Evolutionary conservation across 2,329 filamentous ascomycete species (phyloP).

Genomic region (Ophiostoma piceae): DNA sequence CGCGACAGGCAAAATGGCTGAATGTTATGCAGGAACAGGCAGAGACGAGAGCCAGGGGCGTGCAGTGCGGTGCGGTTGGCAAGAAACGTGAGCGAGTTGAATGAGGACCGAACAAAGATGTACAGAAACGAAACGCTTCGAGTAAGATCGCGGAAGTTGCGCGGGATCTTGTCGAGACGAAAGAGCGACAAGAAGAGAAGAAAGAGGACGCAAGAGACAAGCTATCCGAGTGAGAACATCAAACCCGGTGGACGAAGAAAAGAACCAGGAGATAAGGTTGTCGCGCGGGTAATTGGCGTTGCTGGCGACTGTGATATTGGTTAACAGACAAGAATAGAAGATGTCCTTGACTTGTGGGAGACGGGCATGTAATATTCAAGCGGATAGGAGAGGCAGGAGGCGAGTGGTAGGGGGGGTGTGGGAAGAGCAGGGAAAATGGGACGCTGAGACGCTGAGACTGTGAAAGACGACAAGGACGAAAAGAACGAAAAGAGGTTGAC

Average conservation of each 20-base stretch:
- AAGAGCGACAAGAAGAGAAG: background rate
- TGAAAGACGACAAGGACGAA: slow-evolving; percentile 12
- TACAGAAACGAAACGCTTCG: background rate
- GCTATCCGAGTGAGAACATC: slow-evolving; percentile 21
- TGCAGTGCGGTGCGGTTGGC: background rate
- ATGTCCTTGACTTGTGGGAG: slow-evolving; percentile 14
- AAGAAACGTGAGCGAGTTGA: background rate
- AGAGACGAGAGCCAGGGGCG: slow-evolving; percentile 10
- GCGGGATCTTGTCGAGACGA: background rate
- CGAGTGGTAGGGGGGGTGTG: slow-evolving; percentile 3
- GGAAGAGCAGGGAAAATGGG: slow-evolving; percentile 10
- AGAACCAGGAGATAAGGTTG: slow-evolving; percentile 14
- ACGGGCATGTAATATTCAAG: slow-evolving; percentile 14
- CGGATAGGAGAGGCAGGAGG: slow-evolving; percentile 4
- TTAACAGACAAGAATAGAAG: slow-evolving; percentile 6
- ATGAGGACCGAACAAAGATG: background rate
- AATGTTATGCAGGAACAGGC: slow-evolving; percentile 6
- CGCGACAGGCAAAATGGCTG: slow-evolving; percentile 14
- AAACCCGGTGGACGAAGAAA: slow-evolving; percentile 17
- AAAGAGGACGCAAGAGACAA: background rate
- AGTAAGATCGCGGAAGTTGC: background rate
- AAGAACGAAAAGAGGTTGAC: slow-evolving; percentile 15
- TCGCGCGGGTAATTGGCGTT: slow-evolving; percentile 19
- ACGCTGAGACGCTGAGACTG: background rate
- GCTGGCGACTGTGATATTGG: slow-evolving; percentile 19